Evolutionary conservation across 164 flowering plant genomes (phyloP), one percentile per base, ranked within the genome.

Genomic region (Warburgia ugandensis): DNA sequence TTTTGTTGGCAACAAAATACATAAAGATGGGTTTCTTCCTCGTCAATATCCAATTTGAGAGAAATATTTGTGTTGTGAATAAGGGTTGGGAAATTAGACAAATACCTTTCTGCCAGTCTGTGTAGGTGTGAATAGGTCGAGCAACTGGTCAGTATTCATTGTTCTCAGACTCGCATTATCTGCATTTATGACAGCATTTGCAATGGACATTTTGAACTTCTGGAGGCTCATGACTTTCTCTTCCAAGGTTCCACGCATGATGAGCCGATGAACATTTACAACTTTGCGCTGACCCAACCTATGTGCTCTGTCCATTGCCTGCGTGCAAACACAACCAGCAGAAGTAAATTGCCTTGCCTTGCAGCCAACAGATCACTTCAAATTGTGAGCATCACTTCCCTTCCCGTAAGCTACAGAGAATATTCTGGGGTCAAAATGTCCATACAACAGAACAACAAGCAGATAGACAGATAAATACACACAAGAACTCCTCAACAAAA

Each of bases 271-370:
- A n/a, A 94, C 97, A 71, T 94, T 75, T 45, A 94, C 99, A 22
- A 89, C 95, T 64, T 77, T 94, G 47, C 73, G 69, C 64, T 89
- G 99, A 21, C 99, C 99, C 51, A 94, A 71, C 57, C 96, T 74
- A 60, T 94, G 99, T 13, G 99, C 99, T 79, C 97, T 77, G 65
- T 94, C 99, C 99, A 89, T 94, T 56, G 99, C 99, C 97, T 94
- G 79, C 72, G 43, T 3, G 41, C 26, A 21, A 44, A n/a, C n/a
- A n/a, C n/a, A n/a, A n/a, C n/a, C n/a, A n/a, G n/a, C n/a, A n/a
- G n/a, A n/a, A n/a, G n/a, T n/a, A n/a, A n/a, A n/a, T n/a, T n/a
- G n/a, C n/a, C n/a, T n/a, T n/a, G n/a, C n/a, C n/a, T n/a, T n/a
- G n/a, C n/a, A n/a, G n/a, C n/a, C n/a, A n/a, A n/a, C n/a, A n/a